Conservation (phyloP, 768 basidiomycete species). For the Mycena vitilis region DNA sequence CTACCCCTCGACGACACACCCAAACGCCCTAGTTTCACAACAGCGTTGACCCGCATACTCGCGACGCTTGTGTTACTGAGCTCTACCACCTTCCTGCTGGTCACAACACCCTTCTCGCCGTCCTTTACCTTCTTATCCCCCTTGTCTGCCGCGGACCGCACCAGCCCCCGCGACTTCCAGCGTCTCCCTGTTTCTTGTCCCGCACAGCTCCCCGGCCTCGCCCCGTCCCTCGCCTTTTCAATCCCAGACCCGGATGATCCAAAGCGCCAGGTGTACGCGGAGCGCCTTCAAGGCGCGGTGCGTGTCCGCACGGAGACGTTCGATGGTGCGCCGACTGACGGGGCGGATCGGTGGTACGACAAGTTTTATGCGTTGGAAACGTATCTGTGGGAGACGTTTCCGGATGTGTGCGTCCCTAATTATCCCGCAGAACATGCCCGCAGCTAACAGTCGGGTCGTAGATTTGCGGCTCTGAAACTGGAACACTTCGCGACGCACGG, state of each 20-base stretch:
- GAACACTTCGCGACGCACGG: conserved; percentile 66
- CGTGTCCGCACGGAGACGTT: conserved; percentile 56
- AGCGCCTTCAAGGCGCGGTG: conserved; percentile 43
- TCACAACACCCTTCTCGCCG: no score
- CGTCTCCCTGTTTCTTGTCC: background rate
- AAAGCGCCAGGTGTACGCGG: conserved; percentile 14
- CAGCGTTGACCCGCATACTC: background rate
- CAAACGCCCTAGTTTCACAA: background rate
- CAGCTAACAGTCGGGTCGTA: background rate
- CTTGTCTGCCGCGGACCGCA: background rate
- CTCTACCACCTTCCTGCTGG: background rate
- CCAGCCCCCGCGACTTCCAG: background rate
- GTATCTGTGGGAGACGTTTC: conserved; percentile 58
- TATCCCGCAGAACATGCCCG: no score
- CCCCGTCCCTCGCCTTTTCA: background rate
- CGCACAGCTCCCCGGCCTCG: background rate
- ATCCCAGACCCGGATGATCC: background rate
- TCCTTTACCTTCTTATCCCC: background rate
- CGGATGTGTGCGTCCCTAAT: conserved; percentile 55
- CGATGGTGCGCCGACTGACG: conserved; percentile 56
- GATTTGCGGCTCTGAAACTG: conserved; percentile 14
- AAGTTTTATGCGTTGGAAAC: conserved; percentile 50
- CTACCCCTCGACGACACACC: conserved; percentile 2
- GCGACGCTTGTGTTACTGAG: background rate
- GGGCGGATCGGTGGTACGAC: conserved; percentile 55